Conservation (phyloP, 1,284 basidiomycete genomes). For the Apiotrichum montevideense region DNA sequence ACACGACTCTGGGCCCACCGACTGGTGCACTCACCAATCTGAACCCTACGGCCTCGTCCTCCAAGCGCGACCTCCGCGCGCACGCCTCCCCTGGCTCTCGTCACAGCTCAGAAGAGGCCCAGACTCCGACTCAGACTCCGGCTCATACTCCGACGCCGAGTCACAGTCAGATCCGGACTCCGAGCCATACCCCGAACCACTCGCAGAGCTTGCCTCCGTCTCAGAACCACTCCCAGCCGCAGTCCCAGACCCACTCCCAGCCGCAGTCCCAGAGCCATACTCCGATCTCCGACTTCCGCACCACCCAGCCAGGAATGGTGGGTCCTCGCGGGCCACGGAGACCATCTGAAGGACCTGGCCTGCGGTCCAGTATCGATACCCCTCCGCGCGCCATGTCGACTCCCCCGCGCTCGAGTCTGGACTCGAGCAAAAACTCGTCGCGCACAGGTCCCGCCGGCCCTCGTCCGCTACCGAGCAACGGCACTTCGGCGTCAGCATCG, state of each 20-base stretch:
- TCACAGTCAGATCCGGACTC: neutral
- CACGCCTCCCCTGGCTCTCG: neutral
- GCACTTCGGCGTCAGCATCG: neutral
- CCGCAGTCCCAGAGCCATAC: neutral
- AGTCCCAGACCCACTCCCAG: neutral
- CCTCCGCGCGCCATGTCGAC: neutral
- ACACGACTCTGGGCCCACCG: slow-evolving; percentile 3
- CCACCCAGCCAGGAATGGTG: neutral
- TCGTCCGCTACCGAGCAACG: neutral
- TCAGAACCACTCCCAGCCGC: slow-evolving; percentile 1
- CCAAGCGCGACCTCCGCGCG: slow-evolving; percentile 4
- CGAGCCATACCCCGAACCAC: neutral
- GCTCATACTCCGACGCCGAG: neutral
- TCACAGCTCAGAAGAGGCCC: slow-evolving; percentile 1
- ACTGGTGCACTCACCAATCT: neutral
- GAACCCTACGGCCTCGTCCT: neutral
- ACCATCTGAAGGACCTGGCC: neutral
- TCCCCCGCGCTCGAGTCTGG: slow-evolving; percentile 6
- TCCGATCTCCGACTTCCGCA: too few species aligned
- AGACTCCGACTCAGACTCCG: too few species aligned
- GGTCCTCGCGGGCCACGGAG: slow-evolving; percentile 3
- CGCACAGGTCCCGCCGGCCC: neutral
- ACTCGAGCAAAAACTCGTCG: neutral
- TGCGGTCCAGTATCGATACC: slow-evolving; percentile 6
- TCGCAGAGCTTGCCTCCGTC: neutral